Base-by-base conservation (phyloP, 306 rosid genomes). In the Notholithocarpus densiflorus region DNA sequence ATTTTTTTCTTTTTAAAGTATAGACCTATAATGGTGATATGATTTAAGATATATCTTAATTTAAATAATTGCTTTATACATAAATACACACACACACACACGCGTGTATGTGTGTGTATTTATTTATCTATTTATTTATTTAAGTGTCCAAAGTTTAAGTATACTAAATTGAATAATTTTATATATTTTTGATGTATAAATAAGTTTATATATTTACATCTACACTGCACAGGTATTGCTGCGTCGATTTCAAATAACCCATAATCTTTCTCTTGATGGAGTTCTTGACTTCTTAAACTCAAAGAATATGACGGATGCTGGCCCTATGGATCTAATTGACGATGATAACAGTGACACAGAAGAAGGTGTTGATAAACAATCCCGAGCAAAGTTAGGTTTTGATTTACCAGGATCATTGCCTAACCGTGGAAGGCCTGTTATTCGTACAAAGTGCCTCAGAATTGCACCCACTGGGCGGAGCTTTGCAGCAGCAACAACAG, bases 381-480 rank as follows among this genome's bases (percentile, higher is more conserved):
- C 89, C 19, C 85, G 91, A 53, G 90, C 88, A 24, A 95, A 86
- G 48, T 24, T 90, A 45, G 97, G 93, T 66, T 79, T 71, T 68
- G 91, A 91, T 82, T 84, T 93, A 81, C 99, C 99, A 51, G 98
- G 99, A 75, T 90, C 98, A 73, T 24, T 88, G 82, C 89, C 91
- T 72, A 95, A 95, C 86, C 90, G 68, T 60, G 99, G 99, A 79
- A 90, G 99, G 83, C 91, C 96, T 56, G 45, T 89, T 71, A 85
- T 87, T 82, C 91, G 88, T 86, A 91, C 99, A 74, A 95, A 95
- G 86, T 82, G 87, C 83, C 83, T 95, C 53, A 91, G 89, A 86
- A 89, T 95, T 80, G 96, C 98, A 69, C 97, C 99, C 20, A 95
- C 99, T 10, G 99, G 99, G 76, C 83, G 98, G 79, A 95, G 92